Evolutionary conservation across 208 protist genomes (phyloP).

Genomic region (Porcisia hertigi): DNA sequence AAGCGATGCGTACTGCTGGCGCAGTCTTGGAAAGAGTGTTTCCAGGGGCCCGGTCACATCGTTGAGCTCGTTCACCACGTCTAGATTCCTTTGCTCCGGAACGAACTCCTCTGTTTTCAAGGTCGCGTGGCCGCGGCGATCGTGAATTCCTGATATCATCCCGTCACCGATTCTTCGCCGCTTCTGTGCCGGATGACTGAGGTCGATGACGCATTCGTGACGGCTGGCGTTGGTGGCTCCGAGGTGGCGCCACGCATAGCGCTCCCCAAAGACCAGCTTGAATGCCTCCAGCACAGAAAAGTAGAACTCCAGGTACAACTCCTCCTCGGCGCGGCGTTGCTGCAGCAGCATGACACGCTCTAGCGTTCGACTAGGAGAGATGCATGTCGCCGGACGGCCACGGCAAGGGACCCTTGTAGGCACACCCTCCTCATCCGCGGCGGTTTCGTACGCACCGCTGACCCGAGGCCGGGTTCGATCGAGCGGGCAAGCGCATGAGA

Average conservation of each 20-base stretch:
- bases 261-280: slow-evolving; percentile 74
- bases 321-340: slow-evolving; percentile 40
- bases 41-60: slow-evolving; percentile 35
- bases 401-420: neutral
- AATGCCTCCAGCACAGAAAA: slow-evolving; percentile 58
- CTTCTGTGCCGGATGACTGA: slow-evolving; percentile 9
- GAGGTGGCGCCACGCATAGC: slow-evolving; percentile 70
- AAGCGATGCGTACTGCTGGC: slow-evolving; percentile 21
- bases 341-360: slow-evolving; percentile 47
- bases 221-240: slow-evolving; percentile 72
- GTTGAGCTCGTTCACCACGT: slow-evolving; percentile 26
- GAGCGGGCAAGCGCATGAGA: neutral
- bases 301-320: slow-evolving; percentile 53
- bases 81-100: neutral
- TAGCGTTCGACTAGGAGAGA: slow-evolving; percentile 59
- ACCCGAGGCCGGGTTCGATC: neutral
- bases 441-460: neutral
- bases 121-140: neutral
- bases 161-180: neutral
- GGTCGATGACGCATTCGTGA: slow-evolving; percentile 29
- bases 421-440: neutral
- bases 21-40: slow-evolving; percentile 47
- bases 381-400: slow-evolving; percentile 23
- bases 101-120: neutral
- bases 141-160: neutral